Base-by-base conservation (phyloP, 768 basidiomycete genomes). In the Hygrophorus russula region DNA sequence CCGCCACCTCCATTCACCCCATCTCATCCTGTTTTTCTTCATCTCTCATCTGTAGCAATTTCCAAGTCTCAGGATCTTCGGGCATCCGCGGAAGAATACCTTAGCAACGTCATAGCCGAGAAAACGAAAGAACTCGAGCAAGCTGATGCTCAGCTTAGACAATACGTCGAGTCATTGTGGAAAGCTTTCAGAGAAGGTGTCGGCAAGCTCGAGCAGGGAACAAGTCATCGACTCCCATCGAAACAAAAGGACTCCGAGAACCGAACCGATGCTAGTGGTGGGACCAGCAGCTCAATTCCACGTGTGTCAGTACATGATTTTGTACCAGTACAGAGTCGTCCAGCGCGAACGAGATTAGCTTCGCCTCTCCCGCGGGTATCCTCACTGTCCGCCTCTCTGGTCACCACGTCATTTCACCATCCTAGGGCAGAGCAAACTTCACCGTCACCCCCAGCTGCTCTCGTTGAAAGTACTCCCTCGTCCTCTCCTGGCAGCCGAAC, bases 1-100 rank as follows among this genome's bases (percentile, higher is more conserved):
- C 75, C 78, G 19, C 84, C 84, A 13, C 75, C 80, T 15, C 85
- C 86, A 13, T 88, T 83, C 59, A 74, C 80, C 0, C 80, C 86
- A 5, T 76, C 80, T 13, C 82, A 89, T 51, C 76, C 77, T 5
- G 73, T 78, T 33, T 89, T 88, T 54, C 48, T 65, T 34, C 77
- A 83, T 56, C 66, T 89, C 27, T 69, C 79, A 12, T 64, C 70
- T 17, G 53, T 78, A 39, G 85, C 86, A 11, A 56, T 62, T 18
- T 58, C 67, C 28, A 63, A 71, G 51, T 83, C 82, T 0, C 63
- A 76, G 32, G 65, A 61, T 41, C 56, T 76, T 39, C 73, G 83
- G 47, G 59, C 65, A 20, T 58, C 63, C 39, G 79, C 79, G 11
- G 80, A 87, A 57, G 70, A 70, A 36, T 65, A 77, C 44, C 67